phyloP scores from a whole-genome alignment of 306 rosid genomes.

The Notholithocarpus densiflorus region DNA sequence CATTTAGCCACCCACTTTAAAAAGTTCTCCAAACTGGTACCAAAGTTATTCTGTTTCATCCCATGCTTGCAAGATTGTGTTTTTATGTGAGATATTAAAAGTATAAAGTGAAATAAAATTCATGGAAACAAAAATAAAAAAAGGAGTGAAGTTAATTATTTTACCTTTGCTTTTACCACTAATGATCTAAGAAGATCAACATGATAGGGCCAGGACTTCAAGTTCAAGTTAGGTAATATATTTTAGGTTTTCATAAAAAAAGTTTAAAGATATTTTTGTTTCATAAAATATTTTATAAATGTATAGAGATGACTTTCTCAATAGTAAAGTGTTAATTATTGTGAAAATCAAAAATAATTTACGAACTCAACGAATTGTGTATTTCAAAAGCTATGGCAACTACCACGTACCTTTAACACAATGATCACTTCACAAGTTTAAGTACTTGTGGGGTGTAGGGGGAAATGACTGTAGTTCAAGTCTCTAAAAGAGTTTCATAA shows the following conservation, averaged over 20 bases:
- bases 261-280: too few species aligned
- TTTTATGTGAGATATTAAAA: neutral
- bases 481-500: too few species aligned
- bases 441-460: accelerated
- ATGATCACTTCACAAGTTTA: too few species aligned
- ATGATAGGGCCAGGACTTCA: neutral
- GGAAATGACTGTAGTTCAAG: accelerated
- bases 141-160: neutral
- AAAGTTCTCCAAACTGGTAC: constrained; percentile 37
- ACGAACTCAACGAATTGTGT: too few species aligned
- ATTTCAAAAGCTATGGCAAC: too few species aligned
- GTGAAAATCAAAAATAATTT: too few species aligned
- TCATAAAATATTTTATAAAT: too few species aligned
- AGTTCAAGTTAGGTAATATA: constrained; percentile 17
- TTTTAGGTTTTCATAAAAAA: too few species aligned
- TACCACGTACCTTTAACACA: too few species aligned
- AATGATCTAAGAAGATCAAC: neutral
- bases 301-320: too few species aligned
- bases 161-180: neutral
- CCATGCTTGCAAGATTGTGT: constrained; percentile 27
- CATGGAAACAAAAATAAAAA: neutral
- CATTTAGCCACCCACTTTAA: constrained; percentile 53
- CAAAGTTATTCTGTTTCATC: constrained; percentile 38
- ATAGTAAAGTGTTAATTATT: too few species aligned
- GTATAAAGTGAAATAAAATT: neutral